Percentiles rank a stretch among this genome's conserved stretches.
Conservation (phyloP, 305 asterid genomes). For the Fraxinus sp. region DNA sequence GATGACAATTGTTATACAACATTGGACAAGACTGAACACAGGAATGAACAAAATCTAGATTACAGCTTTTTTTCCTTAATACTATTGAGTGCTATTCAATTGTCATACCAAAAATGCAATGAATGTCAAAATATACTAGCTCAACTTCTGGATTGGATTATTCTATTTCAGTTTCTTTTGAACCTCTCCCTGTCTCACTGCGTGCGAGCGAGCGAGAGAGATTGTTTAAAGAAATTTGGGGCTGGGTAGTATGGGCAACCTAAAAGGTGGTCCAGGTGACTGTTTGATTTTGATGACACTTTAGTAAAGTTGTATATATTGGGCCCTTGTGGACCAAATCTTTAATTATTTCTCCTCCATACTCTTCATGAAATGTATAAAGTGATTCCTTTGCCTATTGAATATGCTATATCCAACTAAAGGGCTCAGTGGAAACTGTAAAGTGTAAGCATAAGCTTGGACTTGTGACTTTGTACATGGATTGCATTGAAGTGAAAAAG, state of each 20-base stretch:
- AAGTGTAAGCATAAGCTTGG: slow-evolving; percentile 32
- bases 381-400: slow-evolving; percentile 27
- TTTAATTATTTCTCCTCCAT: slow-evolving; percentile 27
- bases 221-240: slow-evolving; percentile 4
- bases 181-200: background rate
- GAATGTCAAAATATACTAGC: background rate
- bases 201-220: background rate
- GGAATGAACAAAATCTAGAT: background rate
- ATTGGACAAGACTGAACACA: background rate
- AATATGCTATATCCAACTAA: slow-evolving; percentile 21
- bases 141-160: background rate
- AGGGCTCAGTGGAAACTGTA: slow-evolving; percentile 40
- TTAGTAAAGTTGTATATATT: slow-evolving; percentile 28
- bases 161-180: slow-evolving; percentile 1
- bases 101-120: background rate
- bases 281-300: slow-evolving; percentile 33
- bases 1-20: background rate
- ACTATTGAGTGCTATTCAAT: background rate
- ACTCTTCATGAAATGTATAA: slow-evolving; percentile 24
- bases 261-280: slow-evolving; percentile 39
- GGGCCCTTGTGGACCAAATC: slow-evolving; percentile 27
- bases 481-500: slow-evolving; percentile 15
- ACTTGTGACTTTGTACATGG: slow-evolving; percentile 26
- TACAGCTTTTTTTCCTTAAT: background rate
- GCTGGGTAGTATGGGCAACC: slow-evolving; percentile 27